These are phyloP conservation scores for Penicillium occitanis DNA, from an alignment of 2,329 filamentous ascomycete species.

Conservation along the genomic window DNA sequence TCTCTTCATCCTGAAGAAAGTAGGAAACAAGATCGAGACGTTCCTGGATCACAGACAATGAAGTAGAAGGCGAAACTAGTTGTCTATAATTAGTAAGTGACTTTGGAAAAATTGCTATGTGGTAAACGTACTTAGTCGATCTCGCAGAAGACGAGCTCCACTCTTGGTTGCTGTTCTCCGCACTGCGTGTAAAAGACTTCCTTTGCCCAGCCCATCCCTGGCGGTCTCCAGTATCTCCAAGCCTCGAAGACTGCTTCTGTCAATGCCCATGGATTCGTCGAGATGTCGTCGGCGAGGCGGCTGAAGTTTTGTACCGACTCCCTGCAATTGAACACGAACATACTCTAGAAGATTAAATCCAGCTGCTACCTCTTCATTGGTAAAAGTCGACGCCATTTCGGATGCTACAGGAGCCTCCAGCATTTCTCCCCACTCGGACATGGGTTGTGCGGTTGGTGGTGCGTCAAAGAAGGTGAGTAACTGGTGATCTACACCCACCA, in stretches of 20 bases:
- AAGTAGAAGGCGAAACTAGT: conserved; percentile 79
- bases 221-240: conserved; percentile 87
- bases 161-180: conserved; percentile 88
- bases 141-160: conserved; percentile 77
- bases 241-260: conserved; percentile 85
- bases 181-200: conserved; percentile 86
- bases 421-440: conserved; percentile 71
- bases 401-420: conserved; percentile 69
- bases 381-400: conserved; percentile 59
- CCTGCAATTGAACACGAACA: conserved; percentile 74
- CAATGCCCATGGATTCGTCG: conserved; percentile 81
- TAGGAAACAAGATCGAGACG: conserved; percentile 78
- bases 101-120: not conserved
- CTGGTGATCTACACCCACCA: conserved; percentile 73
- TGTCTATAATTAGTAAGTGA: conserved; percentile 18
- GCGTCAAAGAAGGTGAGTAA: conserved; percentile 69
- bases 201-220: conserved; percentile 72
- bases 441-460: conserved; percentile 44
- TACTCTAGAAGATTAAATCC: conserved; percentile 83
- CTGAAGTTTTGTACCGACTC: conserved; percentile 76
- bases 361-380: conserved; percentile 67
- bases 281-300: conserved; percentile 73
- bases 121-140: conserved; percentile 68
- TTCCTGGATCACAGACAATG: conserved; percentile 70
- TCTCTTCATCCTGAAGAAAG: conserved; percentile 64